Base-by-base conservation (phyloP, 176 grass and related monocot genomes). In the Zea luxurians region DNA sequence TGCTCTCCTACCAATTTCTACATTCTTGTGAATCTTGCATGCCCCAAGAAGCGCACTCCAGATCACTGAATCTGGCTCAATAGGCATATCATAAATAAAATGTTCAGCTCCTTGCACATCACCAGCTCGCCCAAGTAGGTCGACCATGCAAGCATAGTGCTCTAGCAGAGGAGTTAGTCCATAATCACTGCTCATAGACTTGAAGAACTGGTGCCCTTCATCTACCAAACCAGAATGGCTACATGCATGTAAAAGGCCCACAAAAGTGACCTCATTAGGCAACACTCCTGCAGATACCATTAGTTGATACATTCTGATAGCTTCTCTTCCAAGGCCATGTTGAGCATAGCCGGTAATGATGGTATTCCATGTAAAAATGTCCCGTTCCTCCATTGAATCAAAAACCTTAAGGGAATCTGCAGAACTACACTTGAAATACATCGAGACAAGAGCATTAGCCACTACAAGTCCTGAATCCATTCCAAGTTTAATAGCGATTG, bases 31-130 rank as follows among this genome's bases (percentile, higher is more conserved):
- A 80, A 93, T 86, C 68, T 89, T 90, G 47, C 85, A 90, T 45
- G 88, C 88, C 73, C 88, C 88, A 48, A 93, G 88, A 90, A 93
- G 83, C 61, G 91, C 88, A 78, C 88, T 84, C 91, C 88, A 93
- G 69, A 93, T 78, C 40, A 93, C 91, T 5, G 77, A 49, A 74
- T 90, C 88, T 74, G 91, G 88, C 38, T 88, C 82, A 47, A 90
- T 88, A 77, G 82, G 88, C 88, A 93, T 93, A 64, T 90, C 73
- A 47, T 72, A 84, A 53, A 93, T 80, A 66, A 90, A 83, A 0
- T 75, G 38, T 75, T 88, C 86, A 55, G 88, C 91, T 73, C 52
- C 85, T 18, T 90, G 53, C 55, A 93, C 86, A 77, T 90, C 76
- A 42, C 91, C 91, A 53, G 83, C 83, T 79, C 83, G 65, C 48